These are phyloP conservation scores for Candida sakaeoensis DNA, from an alignment of 805 yeast genomes.

Conservation along the genomic window DNA sequence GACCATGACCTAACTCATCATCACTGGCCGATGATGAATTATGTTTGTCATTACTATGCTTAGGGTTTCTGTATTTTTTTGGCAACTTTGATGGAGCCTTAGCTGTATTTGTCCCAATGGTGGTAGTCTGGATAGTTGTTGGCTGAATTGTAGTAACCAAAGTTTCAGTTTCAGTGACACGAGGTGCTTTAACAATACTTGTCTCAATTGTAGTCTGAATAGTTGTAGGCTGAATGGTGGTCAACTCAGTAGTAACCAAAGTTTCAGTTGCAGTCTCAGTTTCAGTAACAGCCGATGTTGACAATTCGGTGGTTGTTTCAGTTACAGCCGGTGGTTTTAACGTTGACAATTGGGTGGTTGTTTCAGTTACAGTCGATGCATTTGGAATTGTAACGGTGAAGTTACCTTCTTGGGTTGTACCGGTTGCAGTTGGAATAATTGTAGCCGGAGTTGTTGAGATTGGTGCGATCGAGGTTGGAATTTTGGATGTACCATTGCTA, in stretches of 20 bases:
- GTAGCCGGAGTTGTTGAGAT: too few relatives aligned
- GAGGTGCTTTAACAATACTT: background rate
- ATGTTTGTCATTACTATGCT: background rate
- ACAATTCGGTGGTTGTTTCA: background rate
- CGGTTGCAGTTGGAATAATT: background rate
- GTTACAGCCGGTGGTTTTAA: background rate
- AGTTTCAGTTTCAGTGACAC: background rate
- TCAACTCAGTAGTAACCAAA: background rate
- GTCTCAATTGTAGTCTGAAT: too few relatives aligned
- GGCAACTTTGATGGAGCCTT: background rate
- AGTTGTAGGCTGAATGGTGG: slow-evolving; percentile 1
- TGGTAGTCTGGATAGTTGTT: slow-evolving; percentile 1
- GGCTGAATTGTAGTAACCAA: slow-evolving; percentile 1
- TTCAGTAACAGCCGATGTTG: background rate
- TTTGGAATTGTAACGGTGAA: background rate
- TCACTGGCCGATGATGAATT: background rate
- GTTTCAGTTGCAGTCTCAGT: background rate
- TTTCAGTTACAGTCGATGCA: background rate
- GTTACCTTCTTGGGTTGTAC: too few relatives aligned
- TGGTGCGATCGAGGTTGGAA: too few relatives aligned
- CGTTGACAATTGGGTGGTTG: too few relatives aligned
- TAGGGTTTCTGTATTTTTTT: background rate
- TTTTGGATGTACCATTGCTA: too few relatives aligned
- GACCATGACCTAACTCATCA: background rate
- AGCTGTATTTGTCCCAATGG: background rate